A percentile compares a stretch with the other conserved stretches of the same genome.
Conservation (phyloP, 2,329 filamentous ascomycete species). For the Alternaria brassicicola region DNA sequence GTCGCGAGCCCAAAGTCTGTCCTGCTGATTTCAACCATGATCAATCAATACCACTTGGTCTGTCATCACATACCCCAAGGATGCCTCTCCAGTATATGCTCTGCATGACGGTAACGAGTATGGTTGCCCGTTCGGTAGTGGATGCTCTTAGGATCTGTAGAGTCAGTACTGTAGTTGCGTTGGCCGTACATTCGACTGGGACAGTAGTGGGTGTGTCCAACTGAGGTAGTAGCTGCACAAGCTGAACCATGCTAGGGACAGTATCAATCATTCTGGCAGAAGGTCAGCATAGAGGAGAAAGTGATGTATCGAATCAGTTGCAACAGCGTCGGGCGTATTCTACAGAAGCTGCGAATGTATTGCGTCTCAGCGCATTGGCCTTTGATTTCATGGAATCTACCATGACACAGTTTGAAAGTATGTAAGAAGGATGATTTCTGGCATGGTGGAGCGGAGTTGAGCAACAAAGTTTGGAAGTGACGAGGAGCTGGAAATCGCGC, state of each 20-base stretch:
- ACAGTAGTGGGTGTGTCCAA: background rate
- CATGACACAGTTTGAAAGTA: too few species aligned
- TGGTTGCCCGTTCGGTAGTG: conserved; percentile 8
- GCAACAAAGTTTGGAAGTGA: background rate
- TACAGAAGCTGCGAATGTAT: background rate
- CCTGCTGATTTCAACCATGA: background rate
- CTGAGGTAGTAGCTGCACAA: background rate
- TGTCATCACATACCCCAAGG: too few species aligned
- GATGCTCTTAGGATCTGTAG: conserved; percentile 5
- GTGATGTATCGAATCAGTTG: background rate
- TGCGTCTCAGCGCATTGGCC: background rate
- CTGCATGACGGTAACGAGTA: background rate
- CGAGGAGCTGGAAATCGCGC: conserved; percentile 1
- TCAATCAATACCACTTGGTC: background rate
- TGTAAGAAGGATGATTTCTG: background rate
- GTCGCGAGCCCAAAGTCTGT: background rate
- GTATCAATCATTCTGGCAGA: background rate
- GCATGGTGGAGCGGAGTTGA: background rate
- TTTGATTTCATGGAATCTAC: background rate
- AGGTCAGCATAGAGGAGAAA: background rate
- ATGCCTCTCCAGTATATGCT: conserved; percentile 15
- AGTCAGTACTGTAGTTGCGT: conserved; percentile 13
- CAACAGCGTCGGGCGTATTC: background rate
- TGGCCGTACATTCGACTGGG: background rate
- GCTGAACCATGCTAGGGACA: background rate